phyloP scores from a whole-genome alignment of 345 rosid species.

The Excoecaria cochinchinensis region DNA sequence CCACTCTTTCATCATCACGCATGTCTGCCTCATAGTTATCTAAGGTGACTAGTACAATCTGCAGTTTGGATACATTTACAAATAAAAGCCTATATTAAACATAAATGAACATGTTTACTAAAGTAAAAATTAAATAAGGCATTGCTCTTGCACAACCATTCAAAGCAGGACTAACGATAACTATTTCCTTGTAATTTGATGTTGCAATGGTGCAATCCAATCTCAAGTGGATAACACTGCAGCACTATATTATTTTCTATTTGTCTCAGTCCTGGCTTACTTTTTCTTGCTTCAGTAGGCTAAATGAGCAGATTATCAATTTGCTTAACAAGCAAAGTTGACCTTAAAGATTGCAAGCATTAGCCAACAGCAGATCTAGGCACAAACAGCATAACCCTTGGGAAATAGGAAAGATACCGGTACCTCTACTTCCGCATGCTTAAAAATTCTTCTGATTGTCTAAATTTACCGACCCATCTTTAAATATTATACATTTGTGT shows the following conservation, averaged over 20 bases:
- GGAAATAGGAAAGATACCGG: not conserved
- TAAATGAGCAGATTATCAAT: not conserved
- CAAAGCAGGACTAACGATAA: not conserved
- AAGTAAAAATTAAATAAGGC: not conserved
- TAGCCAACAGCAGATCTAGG: not conserved
- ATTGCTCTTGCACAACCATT: not conserved
- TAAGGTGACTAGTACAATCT: slow-evolving; percentile 74
- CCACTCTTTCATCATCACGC: slow-evolving; percentile 50
- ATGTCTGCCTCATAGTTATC: slow-evolving; percentile 71
- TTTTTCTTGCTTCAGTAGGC: not conserved
- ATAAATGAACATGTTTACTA: not conserved
- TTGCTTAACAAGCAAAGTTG: not conserved
- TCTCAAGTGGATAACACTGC: not conserved
- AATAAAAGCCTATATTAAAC: not conserved
- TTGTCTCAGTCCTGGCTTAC: not conserved
- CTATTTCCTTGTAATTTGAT: not conserved
- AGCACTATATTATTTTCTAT: not conserved
- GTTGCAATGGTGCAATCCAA: not conserved
- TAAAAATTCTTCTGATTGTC: not conserved
- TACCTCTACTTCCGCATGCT: not conserved
- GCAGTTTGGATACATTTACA: slow-evolving; percentile 25
- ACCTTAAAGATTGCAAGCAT: not conserved
- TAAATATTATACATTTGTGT: not conserved
- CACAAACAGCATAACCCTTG: not conserved
- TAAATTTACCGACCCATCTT: not conserved